Base-by-base conservation (phyloP, 2,329 filamentous ascomycete genomes). In the Ophiostoma perfectum region DNA sequence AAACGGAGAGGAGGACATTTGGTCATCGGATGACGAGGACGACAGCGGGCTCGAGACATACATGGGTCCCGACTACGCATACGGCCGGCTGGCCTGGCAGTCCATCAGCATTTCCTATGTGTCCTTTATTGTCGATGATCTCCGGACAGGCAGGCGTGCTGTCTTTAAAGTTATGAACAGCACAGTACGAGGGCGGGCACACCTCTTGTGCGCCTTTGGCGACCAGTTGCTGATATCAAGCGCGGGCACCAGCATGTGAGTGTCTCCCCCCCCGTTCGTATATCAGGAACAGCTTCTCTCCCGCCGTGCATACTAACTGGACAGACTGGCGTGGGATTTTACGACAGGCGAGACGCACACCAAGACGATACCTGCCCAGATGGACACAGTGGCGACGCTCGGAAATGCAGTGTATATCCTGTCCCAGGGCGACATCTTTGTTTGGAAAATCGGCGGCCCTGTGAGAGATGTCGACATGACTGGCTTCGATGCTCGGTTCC, bases 1-100 rank as follows among this genome's bases (percentile, higher is more conserved):
- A 18, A 39, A n/a, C 64, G 12, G 36, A 39, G 49, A 65, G 6
- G 9, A 39, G 38, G 38, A 64, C 39, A 55, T 52, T 6, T 27
- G 14, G 14, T 49, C n/a, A 41, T 52, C 14, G 16, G 39, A 52
- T 55, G 44, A 58, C 12, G 41, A 60, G 36, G 42, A 68, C 27
- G 38, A 49, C 6, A 11, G 8, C 12, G 55, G 41, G 5, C 14
- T 3, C 8, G 62, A 45, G n/a, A 64, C 66, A 11, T 69, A 66
- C 38, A 44, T 44, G 16, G 38, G 60, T 6, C 62, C 64, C 41
- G 65, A 70, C 3, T 73, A 71, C 47, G 65, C 70, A 14, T 36
- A 73, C 41, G 72, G 72, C 9, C 68, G 70, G 4, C 41, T 73
- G 3, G 67, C 67, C 1, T 73, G 71, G 71, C 65, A 72, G 64